A percentile compares a stretch with the other conserved stretches of the same genome.
Conservation (phyloP, 2,329 filamentous ascomycete species). For the Chrysosporium queenslandicum region DNA sequence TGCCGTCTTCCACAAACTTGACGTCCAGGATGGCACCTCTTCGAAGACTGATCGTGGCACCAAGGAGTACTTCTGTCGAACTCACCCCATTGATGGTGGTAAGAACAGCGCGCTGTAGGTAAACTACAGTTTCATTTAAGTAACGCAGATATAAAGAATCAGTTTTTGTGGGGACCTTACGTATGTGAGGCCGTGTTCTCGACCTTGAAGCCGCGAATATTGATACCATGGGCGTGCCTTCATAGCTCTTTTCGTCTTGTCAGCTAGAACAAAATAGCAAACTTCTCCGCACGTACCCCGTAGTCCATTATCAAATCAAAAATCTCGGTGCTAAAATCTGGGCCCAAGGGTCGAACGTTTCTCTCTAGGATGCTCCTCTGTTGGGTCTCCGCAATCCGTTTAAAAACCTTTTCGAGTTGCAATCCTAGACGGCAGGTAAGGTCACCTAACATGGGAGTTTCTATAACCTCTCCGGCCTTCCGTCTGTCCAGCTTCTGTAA, state of each 20-base stretch:
- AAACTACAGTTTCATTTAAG: conserved; percentile 36
- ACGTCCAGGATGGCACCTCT: conserved; percentile 45
- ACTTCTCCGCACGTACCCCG: conserved; percentile 29
- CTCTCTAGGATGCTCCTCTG: conserved; percentile 59
- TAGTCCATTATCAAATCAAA: conserved; percentile 52
- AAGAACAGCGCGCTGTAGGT: conserved; percentile 47
- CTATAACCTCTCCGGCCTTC: conserved; percentile 38
- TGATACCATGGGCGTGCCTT: conserved; percentile 22
- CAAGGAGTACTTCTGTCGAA: conserved; percentile 27
- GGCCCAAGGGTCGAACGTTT: conserved; percentile 41
- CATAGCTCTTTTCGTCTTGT: conserved; percentile 19
- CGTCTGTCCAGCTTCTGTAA: conserved; percentile 43
- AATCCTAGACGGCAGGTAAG: conserved; percentile 49
- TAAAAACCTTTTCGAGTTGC: conserved; percentile 54
- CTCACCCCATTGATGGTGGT: conserved; percentile 52
- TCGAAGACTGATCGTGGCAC: conserved; percentile 28
- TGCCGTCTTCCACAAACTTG: conserved; percentile 56
- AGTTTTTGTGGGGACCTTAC: conserved; percentile 20
- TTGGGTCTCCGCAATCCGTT: conserved; percentile 59
- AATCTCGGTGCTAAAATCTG: conserved; percentile 27
- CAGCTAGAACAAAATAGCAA: conserved; percentile 6
- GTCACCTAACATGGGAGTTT: conserved; percentile 52
- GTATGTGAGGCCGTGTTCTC: conserved; percentile 25
- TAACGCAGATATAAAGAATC: not conserved
- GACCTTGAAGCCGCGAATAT: conserved; percentile 30